These are phyloP conservation scores for Starmerella cellae DNA, from an alignment of 805 yeast species.

Conservation along the genomic window DNA sequence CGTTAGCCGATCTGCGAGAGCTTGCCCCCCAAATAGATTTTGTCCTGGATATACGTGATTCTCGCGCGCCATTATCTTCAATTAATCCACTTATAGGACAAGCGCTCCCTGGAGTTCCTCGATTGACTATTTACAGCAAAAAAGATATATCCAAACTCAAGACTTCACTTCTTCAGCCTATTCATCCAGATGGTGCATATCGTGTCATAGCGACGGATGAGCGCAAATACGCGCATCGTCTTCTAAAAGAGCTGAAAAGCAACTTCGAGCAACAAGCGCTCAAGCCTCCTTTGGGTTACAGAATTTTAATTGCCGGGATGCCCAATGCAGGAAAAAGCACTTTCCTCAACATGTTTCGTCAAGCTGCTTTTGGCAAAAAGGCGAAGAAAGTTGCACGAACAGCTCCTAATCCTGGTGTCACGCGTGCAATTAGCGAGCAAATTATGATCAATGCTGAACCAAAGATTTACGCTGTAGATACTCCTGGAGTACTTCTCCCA, in stretches of 20 bases:
- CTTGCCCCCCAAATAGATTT: constrained; percentile 70
- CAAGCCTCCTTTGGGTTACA: constrained; percentile 70
- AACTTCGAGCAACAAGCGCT: constrained; percentile 32
- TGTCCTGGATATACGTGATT: constrained; percentile 73
- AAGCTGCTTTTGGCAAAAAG: constrained; percentile 26
- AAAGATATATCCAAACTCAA: constrained; percentile 46
- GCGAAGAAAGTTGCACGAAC: constrained; percentile 60
- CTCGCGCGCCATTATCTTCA: constrained; percentile 78
- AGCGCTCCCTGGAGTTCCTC: constrained; percentile 41
- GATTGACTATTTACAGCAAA: constrained; percentile 64
- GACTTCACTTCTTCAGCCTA: constrained; percentile 29
- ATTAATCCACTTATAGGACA: constrained; percentile 67
- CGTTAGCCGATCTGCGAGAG: constrained; percentile 51
- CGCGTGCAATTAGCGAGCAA: constrained; percentile 62
- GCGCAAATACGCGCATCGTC: constrained; percentile 35
- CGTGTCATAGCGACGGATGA: constrained; percentile 48
- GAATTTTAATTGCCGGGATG: constrained; percentile 76
- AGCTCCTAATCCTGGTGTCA: constrained; percentile 84
- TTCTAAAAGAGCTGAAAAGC: constrained; percentile 40
- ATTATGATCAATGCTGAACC: constrained; percentile 50
- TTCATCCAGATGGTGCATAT: constrained; percentile 38
- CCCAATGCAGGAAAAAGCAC: constrained; percentile 97
- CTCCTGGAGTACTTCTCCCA: constrained; percentile 89
- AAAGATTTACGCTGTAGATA: constrained; percentile 61
- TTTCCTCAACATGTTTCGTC: constrained; percentile 58